Conservation (phyloP, 495 filamentous ascomycete species). For the Aspergillus taichungensis region DNA sequence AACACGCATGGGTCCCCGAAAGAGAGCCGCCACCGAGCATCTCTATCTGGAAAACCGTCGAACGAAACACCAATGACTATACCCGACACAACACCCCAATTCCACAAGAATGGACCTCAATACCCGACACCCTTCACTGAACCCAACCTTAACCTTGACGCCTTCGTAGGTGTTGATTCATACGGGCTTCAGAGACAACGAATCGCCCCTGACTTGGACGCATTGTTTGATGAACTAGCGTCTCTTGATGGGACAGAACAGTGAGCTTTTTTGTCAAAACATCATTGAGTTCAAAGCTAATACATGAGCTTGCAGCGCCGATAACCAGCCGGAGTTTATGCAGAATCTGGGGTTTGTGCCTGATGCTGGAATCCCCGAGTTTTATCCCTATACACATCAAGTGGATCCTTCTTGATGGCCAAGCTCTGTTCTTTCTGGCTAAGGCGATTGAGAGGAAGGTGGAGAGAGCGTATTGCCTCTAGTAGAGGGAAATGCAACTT, state of each 20-base stretch:
- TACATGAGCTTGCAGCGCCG: slow-evolving; percentile 13
- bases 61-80: slow-evolving; percentile 12
- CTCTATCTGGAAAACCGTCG: slow-evolving; percentile 19
- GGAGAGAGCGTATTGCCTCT: no score
- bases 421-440: slow-evolving; percentile 4
- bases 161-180: slow-evolving; percentile 27
- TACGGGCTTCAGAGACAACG: slow-evolving; percentile 26
- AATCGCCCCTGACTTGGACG: slow-evolving; percentile 36
- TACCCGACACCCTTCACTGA: slow-evolving; percentile 26
- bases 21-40: slow-evolving; percentile 5
- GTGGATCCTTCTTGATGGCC: slow-evolving; percentile 31
- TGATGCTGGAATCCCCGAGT: slow-evolving; percentile 26
- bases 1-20: slow-evolving; percentile 7
- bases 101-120: slow-evolving; percentile 13
- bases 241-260: slow-evolving; percentile 36
- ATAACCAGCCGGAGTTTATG: slow-evolving; percentile 37
- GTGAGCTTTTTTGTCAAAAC: slow-evolving; percentile 9
- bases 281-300: neutral
- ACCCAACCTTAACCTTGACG: slow-evolving; percentile 18
- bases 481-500: no score
- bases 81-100: slow-evolving; percentile 19
- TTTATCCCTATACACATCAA: slow-evolving; percentile 30
- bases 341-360: slow-evolving; percentile 36
- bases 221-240: slow-evolving; percentile 35
- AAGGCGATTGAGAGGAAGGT: no score